A percentile compares a stretch with the other conserved stretches of the same genome.
Evolutionary conservation across 2,329 filamentous ascomycete genomes (phyloP).

Genomic region (Periglandula ipomoeae): DNA sequence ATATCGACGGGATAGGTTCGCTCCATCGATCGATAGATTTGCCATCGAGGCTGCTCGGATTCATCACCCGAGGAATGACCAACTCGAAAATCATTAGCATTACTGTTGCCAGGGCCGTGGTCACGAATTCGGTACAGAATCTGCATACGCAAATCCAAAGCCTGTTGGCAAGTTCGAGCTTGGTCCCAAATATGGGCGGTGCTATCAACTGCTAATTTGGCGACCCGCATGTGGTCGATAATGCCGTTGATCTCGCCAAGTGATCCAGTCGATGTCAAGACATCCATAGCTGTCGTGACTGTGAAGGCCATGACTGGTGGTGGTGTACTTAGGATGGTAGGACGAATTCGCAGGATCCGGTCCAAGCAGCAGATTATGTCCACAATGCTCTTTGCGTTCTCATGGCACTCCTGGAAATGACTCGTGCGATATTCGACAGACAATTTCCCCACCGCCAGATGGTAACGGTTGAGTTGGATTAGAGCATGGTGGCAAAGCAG

Average conservation of each 20-base stretch:
- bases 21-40: conserved; percentile 26
- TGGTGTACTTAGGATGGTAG: conserved; percentile 31
- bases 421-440: conserved; percentile 30
- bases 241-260: conserved; percentile 40
- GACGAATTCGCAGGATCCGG: conserved; percentile 22
- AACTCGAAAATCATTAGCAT: conserved; percentile 22
- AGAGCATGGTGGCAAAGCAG: conserved; percentile 55
- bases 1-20: conserved; percentile 26
- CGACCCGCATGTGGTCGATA: conserved; percentile 44
- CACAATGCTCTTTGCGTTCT: conserved; percentile 44
- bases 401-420: conserved; percentile 38
- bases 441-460: conserved; percentile 29
- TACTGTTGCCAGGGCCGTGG: conserved; percentile 18
- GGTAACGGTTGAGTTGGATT: conserved; percentile 57
- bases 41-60: conserved; percentile 24
- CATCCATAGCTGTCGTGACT: conserved; percentile 55
- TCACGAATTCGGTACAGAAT: conserved; percentile 25
- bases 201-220: conserved; percentile 44
- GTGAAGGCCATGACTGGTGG: conserved; percentile 56
- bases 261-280: conserved; percentile 51
- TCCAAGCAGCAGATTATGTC: conserved; percentile 35
- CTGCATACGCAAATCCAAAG: conserved; percentile 32
- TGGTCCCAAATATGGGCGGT: conserved; percentile 52
- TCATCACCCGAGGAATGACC: conserved; percentile 14
- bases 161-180: conserved; percentile 39